Evolutionary conservation across 2,329 filamentous ascomycete species (phyloP).

Genomic region (Drechslerella stenobrocha): DNA sequence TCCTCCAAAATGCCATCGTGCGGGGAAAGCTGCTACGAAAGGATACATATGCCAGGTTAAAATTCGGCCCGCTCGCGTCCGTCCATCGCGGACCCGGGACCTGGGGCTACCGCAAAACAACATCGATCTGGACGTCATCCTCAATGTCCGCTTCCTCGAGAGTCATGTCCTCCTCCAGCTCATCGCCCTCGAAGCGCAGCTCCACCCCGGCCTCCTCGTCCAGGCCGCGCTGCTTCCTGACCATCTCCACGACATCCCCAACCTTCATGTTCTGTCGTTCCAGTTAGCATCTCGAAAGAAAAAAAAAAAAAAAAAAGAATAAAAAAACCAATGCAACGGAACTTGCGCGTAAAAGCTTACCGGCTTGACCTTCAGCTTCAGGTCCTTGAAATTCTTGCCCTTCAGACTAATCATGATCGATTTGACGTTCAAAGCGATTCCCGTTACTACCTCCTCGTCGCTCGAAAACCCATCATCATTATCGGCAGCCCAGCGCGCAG

Average conservation of each 20-base stretch:
- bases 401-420: conserved; percentile 25
- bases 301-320: neutral
- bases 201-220: conserved; percentile 43
- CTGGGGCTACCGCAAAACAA: conserved; percentile 22
- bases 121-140: conserved; percentile 75
- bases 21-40: neutral
- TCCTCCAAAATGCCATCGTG: conserved; percentile 27
- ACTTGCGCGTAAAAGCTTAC: conserved; percentile 7
- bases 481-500: conserved; percentile 1
- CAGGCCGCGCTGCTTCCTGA: conserved; percentile 17
- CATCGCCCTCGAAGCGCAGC: conserved; percentile 39
- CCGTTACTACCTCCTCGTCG: conserved; percentile 29
- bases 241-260: conserved; percentile 24
- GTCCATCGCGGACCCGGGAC: neutral
- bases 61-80: neutral
- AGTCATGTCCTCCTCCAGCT: conserved; percentile 76
- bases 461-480: conserved; percentile 15
- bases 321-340: neutral
- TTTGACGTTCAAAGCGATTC: conserved; percentile 25
- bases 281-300: neutral
- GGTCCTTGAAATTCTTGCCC: conserved; percentile 37
- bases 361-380: conserved; percentile 38
- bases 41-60: neutral
- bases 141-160: conserved; percentile 89
- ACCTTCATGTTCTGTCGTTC: conserved; percentile 33